A percentile compares a stretch with the other conserved stretches of the same genome.
phyloP scores from a whole-genome alignment of 2,329 filamentous ascomycete species.

The Calonectria pseudoturangicola region DNA sequence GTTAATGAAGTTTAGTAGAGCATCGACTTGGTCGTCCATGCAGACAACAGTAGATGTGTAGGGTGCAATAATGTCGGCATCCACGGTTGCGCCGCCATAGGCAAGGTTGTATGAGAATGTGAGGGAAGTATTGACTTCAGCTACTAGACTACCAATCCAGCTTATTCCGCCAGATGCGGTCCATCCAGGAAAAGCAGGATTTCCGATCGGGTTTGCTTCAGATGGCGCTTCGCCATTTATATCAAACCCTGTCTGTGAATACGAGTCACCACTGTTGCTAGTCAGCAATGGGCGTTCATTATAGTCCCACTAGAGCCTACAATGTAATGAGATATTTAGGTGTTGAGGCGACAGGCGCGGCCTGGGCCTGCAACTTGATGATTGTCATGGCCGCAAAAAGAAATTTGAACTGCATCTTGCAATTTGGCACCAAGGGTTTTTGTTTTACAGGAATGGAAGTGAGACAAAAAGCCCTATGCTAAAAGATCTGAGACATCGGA shows the following conservation, averaged over 20 bases:
- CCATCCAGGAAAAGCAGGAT: constrained; percentile 72
- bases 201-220: constrained; percentile 75
- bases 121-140: constrained; percentile 66
- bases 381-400: not conserved
- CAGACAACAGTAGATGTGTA: constrained; percentile 67
- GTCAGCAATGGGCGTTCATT: not conserved
- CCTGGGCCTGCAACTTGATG: not conserved
- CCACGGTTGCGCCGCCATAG: constrained; percentile 72
- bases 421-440: not conserved
- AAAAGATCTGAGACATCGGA: not conserved
- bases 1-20: constrained; percentile 58
- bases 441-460: not conserved
- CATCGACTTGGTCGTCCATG: constrained; percentile 50
- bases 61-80: constrained; percentile 70
- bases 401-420: not conserved
- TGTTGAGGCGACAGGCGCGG: not conserved
- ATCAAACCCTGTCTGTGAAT: constrained; percentile 70
- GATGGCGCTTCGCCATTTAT: constrained; percentile 70
- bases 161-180: constrained; percentile 71
- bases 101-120: constrained; percentile 72
- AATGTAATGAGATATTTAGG: constrained; percentile 49
- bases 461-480: too few species aligned
- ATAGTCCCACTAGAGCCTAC: constrained; percentile 25
- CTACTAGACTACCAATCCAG: constrained; percentile 70
- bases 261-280: constrained; percentile 55